A percentile compares a stretch with the other conserved stretches of the same genome.
Evolutionary conservation across 192 early-diverging fungal genomes (phyloP).

Genomic region (Coemansia sp.): DNA sequence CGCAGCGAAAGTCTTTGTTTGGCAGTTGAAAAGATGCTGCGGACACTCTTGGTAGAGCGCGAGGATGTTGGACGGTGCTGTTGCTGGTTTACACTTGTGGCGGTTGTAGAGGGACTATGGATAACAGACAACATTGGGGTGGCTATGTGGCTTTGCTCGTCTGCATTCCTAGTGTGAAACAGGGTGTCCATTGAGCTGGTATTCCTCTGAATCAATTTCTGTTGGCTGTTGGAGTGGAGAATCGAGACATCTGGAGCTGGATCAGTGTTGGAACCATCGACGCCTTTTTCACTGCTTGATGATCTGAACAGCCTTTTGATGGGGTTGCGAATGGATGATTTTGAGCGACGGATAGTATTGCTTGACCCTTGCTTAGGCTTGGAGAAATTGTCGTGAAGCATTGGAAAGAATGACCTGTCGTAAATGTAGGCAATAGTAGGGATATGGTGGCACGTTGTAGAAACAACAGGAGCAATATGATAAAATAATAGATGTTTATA

Average conservation of each 20-base stretch:
- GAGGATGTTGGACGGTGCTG: constrained; percentile 30
- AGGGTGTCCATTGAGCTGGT: neutral
- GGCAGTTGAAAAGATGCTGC: constrained; percentile 40
- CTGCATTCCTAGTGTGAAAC: neutral
- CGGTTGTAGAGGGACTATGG: constrained; percentile 14
- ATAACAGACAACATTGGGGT: neutral
- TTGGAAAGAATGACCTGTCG: neutral
- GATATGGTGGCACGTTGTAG: neutral
- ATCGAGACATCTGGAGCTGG: neutral
- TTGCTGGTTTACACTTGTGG: neutral
- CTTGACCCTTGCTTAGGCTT: neutral
- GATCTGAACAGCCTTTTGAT: constrained; percentile 35
- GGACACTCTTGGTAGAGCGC: constrained; percentile 38
- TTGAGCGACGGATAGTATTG: constrained; percentile 21
- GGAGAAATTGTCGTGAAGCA: constrained; percentile 3
- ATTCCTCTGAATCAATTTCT: neutral
- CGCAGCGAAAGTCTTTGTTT: constrained; percentile 38
- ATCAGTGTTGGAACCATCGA: neutral
- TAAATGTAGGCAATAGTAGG: neutral
- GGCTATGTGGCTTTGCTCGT: neutral
- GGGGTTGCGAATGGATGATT: constrained; percentile 28
- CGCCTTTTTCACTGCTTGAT: constrained; percentile 1
- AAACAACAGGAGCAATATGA: too few species aligned
- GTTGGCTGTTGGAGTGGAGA: neutral
- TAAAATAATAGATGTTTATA: too few species aligned